A percentile compares a stretch with the other conserved stretches of the same genome.
These are phyloP conservation scores for Bimuria novae-zelandiae DNA, from an alignment of 2,329 filamentous ascomycete genomes.

Conservation along the genomic window DNA sequence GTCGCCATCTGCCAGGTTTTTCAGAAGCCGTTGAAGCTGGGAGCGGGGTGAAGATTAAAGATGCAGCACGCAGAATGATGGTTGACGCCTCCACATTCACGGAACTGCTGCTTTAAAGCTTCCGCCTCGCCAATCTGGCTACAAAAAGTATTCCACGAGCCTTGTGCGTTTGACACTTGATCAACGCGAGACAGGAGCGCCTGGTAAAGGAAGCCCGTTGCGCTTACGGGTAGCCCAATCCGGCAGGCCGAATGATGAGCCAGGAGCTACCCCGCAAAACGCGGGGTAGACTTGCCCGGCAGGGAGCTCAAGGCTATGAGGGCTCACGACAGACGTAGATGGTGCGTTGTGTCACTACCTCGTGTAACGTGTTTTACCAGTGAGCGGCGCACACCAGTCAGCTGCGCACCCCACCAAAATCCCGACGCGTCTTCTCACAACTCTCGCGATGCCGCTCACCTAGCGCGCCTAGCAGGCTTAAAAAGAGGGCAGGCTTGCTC, in stretches of 20 bases:
- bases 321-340: not conserved
- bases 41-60: too few relatives aligned
- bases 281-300: constrained; percentile 1
- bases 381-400: too few relatives aligned
- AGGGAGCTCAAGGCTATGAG: not conserved
- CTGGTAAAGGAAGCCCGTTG: not conserved
- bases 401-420: too few relatives aligned
- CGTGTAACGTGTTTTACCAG: too few relatives aligned
- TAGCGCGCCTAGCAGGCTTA: too few relatives aligned
- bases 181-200: not conserved
- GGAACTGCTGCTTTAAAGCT: not conserved
- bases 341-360: not conserved
- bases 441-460: too few relatives aligned
- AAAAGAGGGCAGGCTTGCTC: not conserved
- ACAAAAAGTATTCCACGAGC: not conserved
- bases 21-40: too few relatives aligned
- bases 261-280: constrained; percentile 3
- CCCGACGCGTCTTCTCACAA: too few relatives aligned
- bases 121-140: not conserved
- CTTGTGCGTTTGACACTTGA: not conserved
- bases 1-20: too few relatives aligned
- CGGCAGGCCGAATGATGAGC: constrained; percentile 2
- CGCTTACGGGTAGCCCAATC: constrained; percentile 2
- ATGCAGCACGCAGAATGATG: too few relatives aligned
- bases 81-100: too few relatives aligned